phyloP scores from a whole-genome alignment of 2,329 filamentous ascomycete species.

The Cytospora leucostoma region DNA sequence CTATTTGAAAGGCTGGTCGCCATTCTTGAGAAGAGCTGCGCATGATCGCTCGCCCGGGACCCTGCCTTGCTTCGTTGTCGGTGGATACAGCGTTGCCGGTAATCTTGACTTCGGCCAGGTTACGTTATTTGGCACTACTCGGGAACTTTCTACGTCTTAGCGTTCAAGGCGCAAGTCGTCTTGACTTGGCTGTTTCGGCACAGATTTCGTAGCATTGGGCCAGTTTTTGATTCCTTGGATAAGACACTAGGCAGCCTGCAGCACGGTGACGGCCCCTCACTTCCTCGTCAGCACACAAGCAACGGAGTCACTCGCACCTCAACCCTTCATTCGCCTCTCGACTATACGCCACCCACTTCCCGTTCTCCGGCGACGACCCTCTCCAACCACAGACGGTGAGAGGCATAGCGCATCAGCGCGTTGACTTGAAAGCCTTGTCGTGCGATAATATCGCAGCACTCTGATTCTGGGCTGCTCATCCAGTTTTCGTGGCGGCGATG shows the following conservation, averaged over 20 bases:
- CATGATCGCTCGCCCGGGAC: constrained; percentile 12
- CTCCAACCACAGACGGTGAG: constrained; percentile 19
- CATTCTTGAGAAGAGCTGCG: background rate
- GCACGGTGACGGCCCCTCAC: constrained; percentile 31
- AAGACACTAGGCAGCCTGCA: constrained; percentile 38
- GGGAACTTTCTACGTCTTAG: constrained; percentile 4
- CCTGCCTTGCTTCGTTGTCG: constrained; percentile 15
- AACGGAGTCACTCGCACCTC: constrained; percentile 16
- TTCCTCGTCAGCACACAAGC: constrained; percentile 26
- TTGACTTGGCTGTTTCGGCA: constrained; percentile 17
- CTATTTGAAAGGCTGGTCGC: constrained; percentile 5
- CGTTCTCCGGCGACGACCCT: constrained; percentile 24
- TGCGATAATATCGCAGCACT: constrained; percentile 10
- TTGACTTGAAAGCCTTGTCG: constrained; percentile 9
- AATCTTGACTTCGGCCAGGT: background rate
- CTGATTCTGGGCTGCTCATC: constrained; percentile 22
- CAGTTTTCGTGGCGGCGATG: constrained; percentile 50
- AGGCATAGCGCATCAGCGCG: constrained; percentile 26
- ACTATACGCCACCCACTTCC: background rate
- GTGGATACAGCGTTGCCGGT: constrained; percentile 5
- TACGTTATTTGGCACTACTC: background rate
- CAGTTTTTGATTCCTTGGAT: constrained; percentile 20
- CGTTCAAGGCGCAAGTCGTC: constrained; percentile 13
- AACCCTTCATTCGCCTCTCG: constrained; percentile 17
- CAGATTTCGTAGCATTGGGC: constrained; percentile 12